These are phyloP conservation scores for Knufia fluminis DNA, from an alignment of 2,329 filamentous ascomycete species.

Conservation along the genomic window DNA sequence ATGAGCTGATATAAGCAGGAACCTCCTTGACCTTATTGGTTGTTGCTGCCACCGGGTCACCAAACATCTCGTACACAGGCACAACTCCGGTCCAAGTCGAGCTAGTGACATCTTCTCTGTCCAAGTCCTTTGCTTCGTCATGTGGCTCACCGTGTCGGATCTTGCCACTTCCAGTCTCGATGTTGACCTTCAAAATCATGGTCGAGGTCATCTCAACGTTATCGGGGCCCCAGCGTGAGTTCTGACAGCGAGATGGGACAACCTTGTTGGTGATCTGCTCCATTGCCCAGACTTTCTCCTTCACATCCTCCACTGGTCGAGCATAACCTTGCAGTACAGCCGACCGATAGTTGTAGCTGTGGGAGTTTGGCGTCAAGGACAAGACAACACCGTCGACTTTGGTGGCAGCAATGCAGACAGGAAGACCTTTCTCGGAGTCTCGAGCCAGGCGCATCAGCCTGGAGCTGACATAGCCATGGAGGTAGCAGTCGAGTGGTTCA, in stretches of 20 bases:
- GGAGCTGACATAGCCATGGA: constrained; percentile 75
- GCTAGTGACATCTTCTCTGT: constrained; percentile 39
- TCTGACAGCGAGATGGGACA: constrained; percentile 58
- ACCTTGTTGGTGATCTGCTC: constrained; percentile 66
- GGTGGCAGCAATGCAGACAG: constrained; percentile 62
- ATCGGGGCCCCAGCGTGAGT: constrained; percentile 61
- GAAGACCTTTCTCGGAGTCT: constrained; percentile 45
- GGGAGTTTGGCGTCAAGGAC: constrained; percentile 66
- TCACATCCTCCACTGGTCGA: constrained; percentile 52
- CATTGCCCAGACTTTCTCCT: constrained; percentile 72
- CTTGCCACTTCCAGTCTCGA: constrained; percentile 68
- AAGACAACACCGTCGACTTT: constrained; percentile 73
- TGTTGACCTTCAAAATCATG: constrained; percentile 58
- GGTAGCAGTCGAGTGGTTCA: constrained; percentile 64
- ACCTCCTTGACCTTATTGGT: constrained; percentile 51
- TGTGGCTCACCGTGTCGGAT: constrained; percentile 55
- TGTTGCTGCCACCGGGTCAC: constrained; percentile 51
- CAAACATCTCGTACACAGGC: constrained; percentile 55
- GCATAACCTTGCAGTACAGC: constrained; percentile 70
- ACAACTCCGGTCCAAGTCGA: constrained; percentile 54
- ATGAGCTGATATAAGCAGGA: constrained; percentile 53
- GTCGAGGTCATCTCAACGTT: constrained; percentile 67
- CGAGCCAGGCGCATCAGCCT: constrained; percentile 62
- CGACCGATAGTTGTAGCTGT: constrained; percentile 81
- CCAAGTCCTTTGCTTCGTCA: constrained; percentile 50